These are phyloP conservation scores for Tylopilus vinaceipallidus DNA, from an alignment of 768 basidiomycete species.

Conservation along the genomic window DNA sequence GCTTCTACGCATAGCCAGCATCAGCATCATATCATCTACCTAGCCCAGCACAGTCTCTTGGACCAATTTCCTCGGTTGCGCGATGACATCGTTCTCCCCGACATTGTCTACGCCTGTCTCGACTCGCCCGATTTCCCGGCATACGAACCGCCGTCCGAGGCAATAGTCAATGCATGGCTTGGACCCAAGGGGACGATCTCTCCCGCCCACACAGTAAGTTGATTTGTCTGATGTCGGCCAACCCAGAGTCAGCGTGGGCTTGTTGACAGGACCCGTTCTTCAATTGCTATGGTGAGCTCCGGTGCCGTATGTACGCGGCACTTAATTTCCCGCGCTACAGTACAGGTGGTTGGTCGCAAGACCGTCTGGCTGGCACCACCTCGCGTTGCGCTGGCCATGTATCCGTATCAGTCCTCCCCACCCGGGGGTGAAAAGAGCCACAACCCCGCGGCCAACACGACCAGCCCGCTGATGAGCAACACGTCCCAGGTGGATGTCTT, in stretches of 20 bases:
- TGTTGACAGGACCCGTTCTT: constrained; percentile 80
- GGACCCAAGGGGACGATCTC: constrained; percentile 78
- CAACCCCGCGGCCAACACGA: constrained; percentile 39
- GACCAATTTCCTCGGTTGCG: constrained; percentile 78
- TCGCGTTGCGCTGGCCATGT: constrained; percentile 52
- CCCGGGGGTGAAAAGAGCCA: constrained; percentile 19
- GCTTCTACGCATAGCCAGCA: constrained; percentile 10
- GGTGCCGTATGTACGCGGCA: not conserved
- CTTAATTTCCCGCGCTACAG: constrained; percentile 37
- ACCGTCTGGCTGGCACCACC: constrained; percentile 92
- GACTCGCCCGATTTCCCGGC: constrained; percentile 40
- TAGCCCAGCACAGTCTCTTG: constrained; percentile 89
- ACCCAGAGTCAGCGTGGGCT: constrained; percentile 4
- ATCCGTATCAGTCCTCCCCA: constrained; percentile 41
- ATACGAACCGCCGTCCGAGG: constrained; percentile 65
- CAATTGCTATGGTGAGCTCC: constrained; percentile 77
- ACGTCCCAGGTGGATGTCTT: constrained; percentile 87
- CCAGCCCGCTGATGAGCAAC: constrained; percentile 62
- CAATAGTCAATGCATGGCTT: constrained; percentile 78
- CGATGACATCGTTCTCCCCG: constrained; percentile 79
- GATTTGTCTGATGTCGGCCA: constrained; percentile 8
- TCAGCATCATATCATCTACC: constrained; percentile 52
- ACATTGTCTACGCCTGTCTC: constrained; percentile 78
- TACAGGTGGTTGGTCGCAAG: constrained; percentile 87
- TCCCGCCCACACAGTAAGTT: constrained; percentile 84